A percentile compares a stretch with the other conserved stretches of the same genome.
Conservation (phyloP, 1,284 basidiomycete species). For the Pseudozyma tsukubaensis region DNA sequence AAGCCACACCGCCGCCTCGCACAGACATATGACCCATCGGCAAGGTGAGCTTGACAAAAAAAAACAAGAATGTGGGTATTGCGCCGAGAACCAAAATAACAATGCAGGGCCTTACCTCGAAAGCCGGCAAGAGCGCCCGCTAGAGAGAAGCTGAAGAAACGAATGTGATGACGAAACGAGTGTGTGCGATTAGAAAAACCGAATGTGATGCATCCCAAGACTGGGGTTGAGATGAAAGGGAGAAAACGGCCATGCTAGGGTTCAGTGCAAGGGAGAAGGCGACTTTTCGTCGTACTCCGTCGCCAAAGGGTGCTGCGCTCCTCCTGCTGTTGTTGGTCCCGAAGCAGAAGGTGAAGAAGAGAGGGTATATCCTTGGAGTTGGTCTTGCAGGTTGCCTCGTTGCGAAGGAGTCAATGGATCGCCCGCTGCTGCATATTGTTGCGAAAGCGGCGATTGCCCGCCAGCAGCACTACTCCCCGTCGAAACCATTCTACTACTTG, state of each 20-base stretch:
- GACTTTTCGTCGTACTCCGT: not conserved
- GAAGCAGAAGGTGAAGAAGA: not conserved
- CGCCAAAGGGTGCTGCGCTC: not conserved
- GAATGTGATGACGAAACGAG: not conserved
- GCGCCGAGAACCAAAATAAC: not conserved
- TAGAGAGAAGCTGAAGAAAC: not conserved
- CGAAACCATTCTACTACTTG: no score
- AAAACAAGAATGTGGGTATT: not conserved
- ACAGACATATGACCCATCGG: no score
- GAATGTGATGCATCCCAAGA: not conserved
- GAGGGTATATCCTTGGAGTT: no score
- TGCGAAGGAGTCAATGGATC: no score
- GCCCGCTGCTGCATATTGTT: no score
- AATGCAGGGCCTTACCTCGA: not conserved
- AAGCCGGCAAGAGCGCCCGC: not conserved
- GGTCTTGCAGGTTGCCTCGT: no score
- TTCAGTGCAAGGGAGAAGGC: slow-evolving; percentile 1
- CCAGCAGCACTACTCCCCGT: no score
- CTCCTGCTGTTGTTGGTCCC: not conserved
- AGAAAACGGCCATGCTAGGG: no score
- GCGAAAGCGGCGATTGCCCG: no score
- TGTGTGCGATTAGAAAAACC: not conserved
- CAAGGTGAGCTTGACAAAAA: not conserved
- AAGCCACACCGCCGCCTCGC: no score
- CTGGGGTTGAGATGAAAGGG: not conserved